Evolutionary conservation across 768 basidiomycete species (phyloP).

Genomic region (Hygrophorus russula): DNA sequence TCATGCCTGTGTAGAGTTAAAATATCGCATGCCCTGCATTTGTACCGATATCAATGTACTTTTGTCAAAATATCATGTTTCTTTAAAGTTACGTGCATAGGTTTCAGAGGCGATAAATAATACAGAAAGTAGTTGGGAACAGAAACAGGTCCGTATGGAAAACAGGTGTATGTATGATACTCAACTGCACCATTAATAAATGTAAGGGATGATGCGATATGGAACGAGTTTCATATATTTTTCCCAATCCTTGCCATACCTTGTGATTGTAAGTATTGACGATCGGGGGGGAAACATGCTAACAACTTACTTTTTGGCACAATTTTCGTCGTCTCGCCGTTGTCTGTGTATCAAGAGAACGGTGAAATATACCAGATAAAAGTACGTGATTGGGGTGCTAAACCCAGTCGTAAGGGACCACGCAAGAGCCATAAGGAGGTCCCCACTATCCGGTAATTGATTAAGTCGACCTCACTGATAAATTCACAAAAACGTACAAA

Average conservation of each 20-base stretch:
- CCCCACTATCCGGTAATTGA: constrained; percentile 39
- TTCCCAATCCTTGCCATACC: constrained; percentile 84
- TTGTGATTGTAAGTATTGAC: constrained; percentile 17
- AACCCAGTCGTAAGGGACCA: constrained; percentile 95
- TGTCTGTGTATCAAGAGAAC: constrained; percentile 88
- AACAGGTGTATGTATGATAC: no score
- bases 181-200: constrained; percentile 29
- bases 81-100: no score
- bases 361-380: constrained; percentile 83
- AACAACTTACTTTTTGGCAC: constrained; percentile 65
- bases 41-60: no score
- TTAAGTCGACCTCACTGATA: not conserved
- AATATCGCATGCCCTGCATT: no score
- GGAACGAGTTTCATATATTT: constrained; percentile 66
- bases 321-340: constrained; percentile 83
- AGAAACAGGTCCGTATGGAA: no score
- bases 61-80: no score
- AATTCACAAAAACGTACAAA: constrained; percentile 34
- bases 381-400: constrained; percentile 89
- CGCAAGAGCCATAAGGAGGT: constrained; percentile 79
- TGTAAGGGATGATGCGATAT: constrained; percentile 61
- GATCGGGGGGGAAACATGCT: not conserved
- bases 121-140: no score
- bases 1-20: no score
- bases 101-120: no score